phyloP scores from a whole-genome alignment of 2,329 filamentous ascomycete genomes.

The Aspergillus puulaauensis region DNA sequence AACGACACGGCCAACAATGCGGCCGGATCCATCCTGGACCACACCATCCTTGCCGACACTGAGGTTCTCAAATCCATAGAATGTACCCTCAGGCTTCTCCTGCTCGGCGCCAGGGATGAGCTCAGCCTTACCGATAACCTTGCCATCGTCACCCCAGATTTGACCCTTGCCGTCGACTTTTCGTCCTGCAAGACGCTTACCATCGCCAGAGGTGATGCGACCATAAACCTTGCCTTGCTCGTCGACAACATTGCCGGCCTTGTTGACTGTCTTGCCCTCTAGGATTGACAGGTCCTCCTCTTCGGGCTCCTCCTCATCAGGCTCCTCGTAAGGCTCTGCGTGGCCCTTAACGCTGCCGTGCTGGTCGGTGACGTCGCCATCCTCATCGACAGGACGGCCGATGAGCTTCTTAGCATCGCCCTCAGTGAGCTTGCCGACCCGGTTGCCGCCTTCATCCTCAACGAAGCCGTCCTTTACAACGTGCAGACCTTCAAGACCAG shows the following conservation, averaged over 20 bases:
- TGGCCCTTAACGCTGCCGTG: conserved; percentile 65
- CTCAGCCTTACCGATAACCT: conserved; percentile 60
- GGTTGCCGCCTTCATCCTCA: conserved; percentile 74
- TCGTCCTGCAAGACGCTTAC: conserved; percentile 55
- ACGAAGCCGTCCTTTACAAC: conserved; percentile 60
- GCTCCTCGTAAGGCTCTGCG: conserved; percentile 56
- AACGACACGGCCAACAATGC: conserved; percentile 54
- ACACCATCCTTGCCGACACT: conserved; percentile 59
- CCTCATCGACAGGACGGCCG: conserved; percentile 74
- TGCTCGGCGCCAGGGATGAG: conserved; percentile 54
- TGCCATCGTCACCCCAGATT: conserved; percentile 63
- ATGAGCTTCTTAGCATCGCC: conserved; percentile 72
- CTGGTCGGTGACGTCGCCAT: conserved; percentile 78
- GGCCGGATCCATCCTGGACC: conserved; percentile 46
- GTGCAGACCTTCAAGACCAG: conserved; percentile 56
- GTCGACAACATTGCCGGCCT: conserved; percentile 62
- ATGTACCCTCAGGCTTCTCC: conserved; percentile 54
- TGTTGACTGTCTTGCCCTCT: conserved; percentile 63
- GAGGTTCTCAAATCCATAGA: conserved; percentile 59
- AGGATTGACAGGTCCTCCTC: conserved; percentile 59
- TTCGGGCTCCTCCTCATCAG: conserved; percentile 47
- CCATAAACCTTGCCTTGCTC: conserved; percentile 59
- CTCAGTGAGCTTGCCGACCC: conserved; percentile 69
- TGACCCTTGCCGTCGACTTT: conserved; percentile 64
- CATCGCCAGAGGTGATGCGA: conserved; percentile 57